These are phyloP conservation scores for Lophiostoma macrostomum DNA, from an alignment of 495 filamentous ascomycete species.

Conservation along the genomic window DNA sequence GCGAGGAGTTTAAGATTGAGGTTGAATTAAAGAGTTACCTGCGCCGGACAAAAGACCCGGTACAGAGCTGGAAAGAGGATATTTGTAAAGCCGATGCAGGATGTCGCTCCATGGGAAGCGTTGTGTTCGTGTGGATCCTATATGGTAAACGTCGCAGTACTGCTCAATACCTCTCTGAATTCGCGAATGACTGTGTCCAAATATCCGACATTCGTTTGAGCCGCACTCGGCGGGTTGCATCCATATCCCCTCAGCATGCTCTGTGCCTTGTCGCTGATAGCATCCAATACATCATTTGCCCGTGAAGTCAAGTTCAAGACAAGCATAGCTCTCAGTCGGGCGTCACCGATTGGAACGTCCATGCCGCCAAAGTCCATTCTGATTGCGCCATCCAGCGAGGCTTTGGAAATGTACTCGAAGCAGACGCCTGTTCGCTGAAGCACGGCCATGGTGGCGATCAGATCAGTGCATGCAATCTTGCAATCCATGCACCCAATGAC, in stretches of 20 bases:
- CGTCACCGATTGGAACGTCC: neutral
- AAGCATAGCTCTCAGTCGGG: neutral
- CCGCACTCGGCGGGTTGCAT: neutral
- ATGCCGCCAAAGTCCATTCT: neutral
- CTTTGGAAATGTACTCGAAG: slow-evolving; percentile 1
- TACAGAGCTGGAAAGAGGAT: too few relatives aligned
- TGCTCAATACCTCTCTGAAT: neutral
- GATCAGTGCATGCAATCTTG: neutral
- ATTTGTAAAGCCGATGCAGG: too few relatives aligned
- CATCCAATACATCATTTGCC: neutral
- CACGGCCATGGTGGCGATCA: neutral
- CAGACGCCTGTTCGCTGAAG: neutral
- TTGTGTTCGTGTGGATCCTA: neutral
- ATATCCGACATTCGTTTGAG: neutral
- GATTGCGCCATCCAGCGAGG: neutral
- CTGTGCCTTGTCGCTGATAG: neutral
- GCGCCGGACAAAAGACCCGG: too few relatives aligned
- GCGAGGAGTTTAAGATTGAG: too few relatives aligned
- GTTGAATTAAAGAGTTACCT: too few relatives aligned
- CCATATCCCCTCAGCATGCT: neutral
- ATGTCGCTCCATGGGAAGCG: too few relatives aligned
- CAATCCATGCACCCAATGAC: neutral
- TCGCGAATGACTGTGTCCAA: neutral
- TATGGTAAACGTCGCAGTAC: neutral
- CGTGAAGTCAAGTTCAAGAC: neutral